Evolutionary conservation across 257 asterid species (phyloP).

Genomic region (Solanum gracilifrons): DNA sequence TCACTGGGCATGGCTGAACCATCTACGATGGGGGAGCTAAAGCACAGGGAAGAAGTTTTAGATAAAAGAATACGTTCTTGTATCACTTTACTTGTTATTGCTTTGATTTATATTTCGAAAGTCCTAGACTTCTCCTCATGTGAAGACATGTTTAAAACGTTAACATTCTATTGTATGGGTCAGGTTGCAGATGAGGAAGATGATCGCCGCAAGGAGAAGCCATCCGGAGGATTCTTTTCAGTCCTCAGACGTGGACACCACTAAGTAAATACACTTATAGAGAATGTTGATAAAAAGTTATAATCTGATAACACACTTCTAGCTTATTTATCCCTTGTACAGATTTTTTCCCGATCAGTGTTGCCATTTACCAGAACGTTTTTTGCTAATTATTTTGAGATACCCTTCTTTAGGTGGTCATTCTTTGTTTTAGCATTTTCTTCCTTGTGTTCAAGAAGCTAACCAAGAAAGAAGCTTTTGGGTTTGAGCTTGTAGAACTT

Average conservation of each 20-base stretch:
- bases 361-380: not conserved
- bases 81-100: not conserved
- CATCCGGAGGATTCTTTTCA: constrained; percentile 67
- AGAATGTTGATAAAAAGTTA: not conserved
- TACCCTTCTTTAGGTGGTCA: not conserved
- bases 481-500: not conserved
- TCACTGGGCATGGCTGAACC: not conserved
- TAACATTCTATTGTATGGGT: not conserved
- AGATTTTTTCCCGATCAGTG: not conserved
- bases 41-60: not conserved
- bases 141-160: not conserved
- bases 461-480: not conserved
- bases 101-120: not conserved
- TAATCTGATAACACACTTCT: not conserved
- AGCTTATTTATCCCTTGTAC: not conserved
- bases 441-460: not conserved
- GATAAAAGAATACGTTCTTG: not conserved
- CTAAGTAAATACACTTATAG: constrained; percentile 8
- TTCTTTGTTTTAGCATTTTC: not conserved
- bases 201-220: constrained; percentile 57
- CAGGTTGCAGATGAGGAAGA: constrained; percentile 79
- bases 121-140: not conserved
- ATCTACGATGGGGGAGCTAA: not conserved
- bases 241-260: constrained; percentile 60
- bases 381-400: not conserved